Percentiles rank a stretch among this genome's conserved stretches.
Conservation (phyloP, 495 filamentous ascomycete genomes). For the Alectoria sarmentosa region DNA sequence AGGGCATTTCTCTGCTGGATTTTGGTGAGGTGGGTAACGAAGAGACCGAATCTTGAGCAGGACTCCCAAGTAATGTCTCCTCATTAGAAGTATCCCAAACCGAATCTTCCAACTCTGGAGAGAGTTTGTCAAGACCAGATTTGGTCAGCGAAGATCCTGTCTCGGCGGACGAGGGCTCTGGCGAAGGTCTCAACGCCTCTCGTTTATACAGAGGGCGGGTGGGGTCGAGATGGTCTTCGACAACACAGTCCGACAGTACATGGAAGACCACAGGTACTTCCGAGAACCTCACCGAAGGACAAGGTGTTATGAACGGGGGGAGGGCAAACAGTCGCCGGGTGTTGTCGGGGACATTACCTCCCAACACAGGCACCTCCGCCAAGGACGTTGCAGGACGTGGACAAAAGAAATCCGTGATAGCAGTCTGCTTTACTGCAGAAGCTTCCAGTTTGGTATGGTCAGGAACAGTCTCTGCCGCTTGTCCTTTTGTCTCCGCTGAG, state of each 20-base stretch:
- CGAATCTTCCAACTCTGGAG: neutral
- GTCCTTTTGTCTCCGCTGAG: neutral
- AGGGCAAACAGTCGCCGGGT: too few relatives aligned
- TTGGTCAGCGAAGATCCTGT: neutral
- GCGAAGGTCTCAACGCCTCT: neutral
- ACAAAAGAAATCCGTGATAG: neutral
- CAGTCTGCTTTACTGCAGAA: neutral
- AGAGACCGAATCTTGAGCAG: neutral
- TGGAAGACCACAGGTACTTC: neutral
- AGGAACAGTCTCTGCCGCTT: neutral
- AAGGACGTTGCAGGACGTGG: neutral
- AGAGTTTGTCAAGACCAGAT: neutral
- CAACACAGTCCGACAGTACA: neutral
- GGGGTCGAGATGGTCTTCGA: neutral
- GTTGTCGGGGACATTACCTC: neutral
- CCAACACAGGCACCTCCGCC: neutral
- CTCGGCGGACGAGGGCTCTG: neutral
- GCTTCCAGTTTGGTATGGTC: neutral
- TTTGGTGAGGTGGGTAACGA: neutral
- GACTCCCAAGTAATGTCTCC: neutral
- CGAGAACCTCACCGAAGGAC: neutral
- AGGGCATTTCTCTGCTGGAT: neutral
- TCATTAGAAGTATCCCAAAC: neutral
- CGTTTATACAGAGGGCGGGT: neutral
- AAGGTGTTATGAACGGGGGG: neutral